A percentile compares a stretch with the other conserved stretches of the same genome.
phyloP scores from a whole-genome alignment of 73 alveolate genomes.

The Paramecium caudatum region DNA sequence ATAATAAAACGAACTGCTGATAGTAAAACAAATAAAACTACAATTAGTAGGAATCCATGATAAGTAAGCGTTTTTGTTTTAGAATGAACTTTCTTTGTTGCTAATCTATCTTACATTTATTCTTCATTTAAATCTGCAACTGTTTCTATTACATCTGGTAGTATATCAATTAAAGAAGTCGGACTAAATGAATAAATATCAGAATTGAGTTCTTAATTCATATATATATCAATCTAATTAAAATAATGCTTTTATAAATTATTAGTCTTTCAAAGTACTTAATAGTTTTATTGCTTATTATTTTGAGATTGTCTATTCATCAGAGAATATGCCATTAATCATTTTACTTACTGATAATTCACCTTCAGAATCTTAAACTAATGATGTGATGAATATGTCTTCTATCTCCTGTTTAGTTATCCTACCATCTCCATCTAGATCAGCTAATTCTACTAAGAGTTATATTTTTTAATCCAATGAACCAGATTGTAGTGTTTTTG shows the following conservation, averaged over 20 bases:
- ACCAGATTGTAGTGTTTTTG: constrained; percentile 9
- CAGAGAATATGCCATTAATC: background rate
- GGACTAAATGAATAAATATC: constrained; percentile 9
- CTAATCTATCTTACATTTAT: background rate
- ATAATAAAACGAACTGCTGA: background rate
- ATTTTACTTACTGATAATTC: background rate
- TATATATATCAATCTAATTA: background rate
- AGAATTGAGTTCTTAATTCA: background rate
- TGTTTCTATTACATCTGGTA: constrained; percentile 19
- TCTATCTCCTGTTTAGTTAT: constrained; percentile 67
- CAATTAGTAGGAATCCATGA: background rate
- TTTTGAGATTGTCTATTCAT: background rate
- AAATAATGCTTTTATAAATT: too few relatives aligned
- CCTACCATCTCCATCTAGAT: constrained; percentile 30
- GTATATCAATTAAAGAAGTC: background rate
- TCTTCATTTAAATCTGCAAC: constrained; percentile 7
- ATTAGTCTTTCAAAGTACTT: too few relatives aligned
- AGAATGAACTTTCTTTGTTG: background rate
- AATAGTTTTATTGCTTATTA: background rate
- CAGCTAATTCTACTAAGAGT: constrained; percentile 59
- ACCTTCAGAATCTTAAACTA: background rate
- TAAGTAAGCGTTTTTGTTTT: constrained; percentile 22
- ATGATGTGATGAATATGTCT: constrained; percentile 34
- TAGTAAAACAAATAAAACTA: background rate
- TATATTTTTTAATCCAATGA: constrained; percentile 12